These are phyloP conservation scores for Lactifluus pinguis DNA, from an alignment of 768 basidiomycete genomes.

Conservation along the genomic window DNA sequence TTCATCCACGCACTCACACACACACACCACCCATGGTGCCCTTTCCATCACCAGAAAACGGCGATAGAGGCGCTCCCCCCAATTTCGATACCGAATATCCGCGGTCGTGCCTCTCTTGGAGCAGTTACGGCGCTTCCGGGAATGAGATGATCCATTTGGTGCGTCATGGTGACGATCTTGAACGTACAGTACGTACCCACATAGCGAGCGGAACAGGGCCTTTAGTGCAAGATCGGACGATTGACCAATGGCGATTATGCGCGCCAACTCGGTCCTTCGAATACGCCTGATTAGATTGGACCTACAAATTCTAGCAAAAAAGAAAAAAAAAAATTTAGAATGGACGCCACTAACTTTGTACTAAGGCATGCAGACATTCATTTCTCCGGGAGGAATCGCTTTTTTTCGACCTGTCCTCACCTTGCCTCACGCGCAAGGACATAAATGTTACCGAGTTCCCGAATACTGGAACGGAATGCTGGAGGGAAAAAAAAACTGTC, in stretches of 20 bases:
- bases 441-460: not conserved
- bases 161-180: not conserved
- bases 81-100: not conserved
- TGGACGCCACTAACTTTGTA: not conserved
- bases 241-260: constrained; percentile 1
- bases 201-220: not conserved
- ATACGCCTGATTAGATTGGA: not conserved
- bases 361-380: not conserved
- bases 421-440: not conserved
- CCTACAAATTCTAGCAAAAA: constrained; percentile 1
- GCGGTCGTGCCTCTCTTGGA: not conserved
- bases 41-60: constrained; percentile 2
- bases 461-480: not conserved
- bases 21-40: no score
- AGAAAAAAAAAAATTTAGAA: not conserved
- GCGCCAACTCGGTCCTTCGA: not conserved
- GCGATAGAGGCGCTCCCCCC: not conserved
- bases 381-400: not conserved
- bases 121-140: not conserved
- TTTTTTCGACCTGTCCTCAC: not conserved
- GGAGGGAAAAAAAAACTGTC: not conserved
- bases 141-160: not conserved
- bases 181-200: not conserved
- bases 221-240: not conserved
- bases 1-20: not conserved